A percentile compares a stretch with the other conserved stretches of the same genome.
phyloP scores from a whole-genome alignment of 2,329 filamentous ascomycete genomes.

The Aspergillus eucalypticola region DNA sequence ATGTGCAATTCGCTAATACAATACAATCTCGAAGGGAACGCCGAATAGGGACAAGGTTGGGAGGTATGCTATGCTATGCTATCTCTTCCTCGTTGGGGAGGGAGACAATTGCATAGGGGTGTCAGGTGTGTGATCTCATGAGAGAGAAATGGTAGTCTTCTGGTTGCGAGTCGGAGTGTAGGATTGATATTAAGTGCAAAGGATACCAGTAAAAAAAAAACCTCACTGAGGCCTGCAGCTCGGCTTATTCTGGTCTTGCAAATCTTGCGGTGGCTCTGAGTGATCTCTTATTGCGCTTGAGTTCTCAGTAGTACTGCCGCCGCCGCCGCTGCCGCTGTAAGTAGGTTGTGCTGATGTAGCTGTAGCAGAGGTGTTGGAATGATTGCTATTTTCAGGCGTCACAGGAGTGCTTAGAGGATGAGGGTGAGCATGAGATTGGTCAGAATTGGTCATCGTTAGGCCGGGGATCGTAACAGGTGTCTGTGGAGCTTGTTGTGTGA shows the following conservation, averaged over 20 bases:
- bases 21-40: too few relatives aligned
- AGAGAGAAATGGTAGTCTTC: too few relatives aligned
- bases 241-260: background rate
- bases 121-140: too few relatives aligned
- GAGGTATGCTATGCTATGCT: too few relatives aligned
- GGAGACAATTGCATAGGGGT: too few relatives aligned
- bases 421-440: background rate
- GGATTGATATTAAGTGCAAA: background rate
- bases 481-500: slow-evolving; percentile 2
- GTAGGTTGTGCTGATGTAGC: background rate
- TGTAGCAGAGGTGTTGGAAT: background rate
- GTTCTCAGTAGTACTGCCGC: background rate
- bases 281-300: background rate
- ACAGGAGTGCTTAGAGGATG: background rate
- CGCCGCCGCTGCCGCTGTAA: background rate
- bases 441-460: background rate
- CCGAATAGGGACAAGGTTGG: too few relatives aligned
- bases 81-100: too few relatives aligned
- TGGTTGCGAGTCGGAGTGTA: background rate
- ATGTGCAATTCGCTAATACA: too few relatives aligned
- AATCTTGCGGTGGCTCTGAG: background rate
- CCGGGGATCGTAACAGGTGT: background rate
- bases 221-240: background rate
- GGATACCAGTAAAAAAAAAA: background rate
- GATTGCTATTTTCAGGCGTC: background rate